These are phyloP conservation scores for Solanum sejunctum DNA, from an alignment of 257 asterid species.

Conservation along the genomic window DNA sequence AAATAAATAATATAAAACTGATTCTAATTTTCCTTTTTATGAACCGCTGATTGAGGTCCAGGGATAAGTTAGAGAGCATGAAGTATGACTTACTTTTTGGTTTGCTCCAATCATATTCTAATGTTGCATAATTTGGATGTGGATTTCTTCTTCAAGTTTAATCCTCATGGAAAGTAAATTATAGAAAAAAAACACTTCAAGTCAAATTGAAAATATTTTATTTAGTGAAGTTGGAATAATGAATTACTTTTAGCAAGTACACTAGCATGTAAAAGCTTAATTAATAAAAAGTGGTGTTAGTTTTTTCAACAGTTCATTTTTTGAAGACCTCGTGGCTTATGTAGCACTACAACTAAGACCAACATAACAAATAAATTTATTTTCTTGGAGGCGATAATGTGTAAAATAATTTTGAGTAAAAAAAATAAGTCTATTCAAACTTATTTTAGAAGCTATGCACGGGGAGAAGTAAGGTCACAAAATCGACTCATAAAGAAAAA, in stretches of 20 bases:
- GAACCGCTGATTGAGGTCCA: neutral
- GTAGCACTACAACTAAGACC: neutral
- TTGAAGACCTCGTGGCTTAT: neutral
- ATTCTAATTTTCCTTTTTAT: too few species aligned
- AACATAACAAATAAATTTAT: neutral
- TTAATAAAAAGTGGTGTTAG: neutral
- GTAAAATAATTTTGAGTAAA: neutral
- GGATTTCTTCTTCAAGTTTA: neutral
- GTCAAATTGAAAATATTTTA: neutral
- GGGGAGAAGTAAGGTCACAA: neutral
- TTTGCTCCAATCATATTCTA: too few species aligned
- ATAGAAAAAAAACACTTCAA: neutral
- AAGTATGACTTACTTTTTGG: too few species aligned
- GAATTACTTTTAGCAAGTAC: neutral
- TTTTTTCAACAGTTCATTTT: neutral
- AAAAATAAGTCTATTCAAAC: neutral
- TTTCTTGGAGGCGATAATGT: neutral
- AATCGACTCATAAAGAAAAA: neutral
- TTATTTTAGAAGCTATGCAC: neutral
- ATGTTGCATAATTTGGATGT: neutral
- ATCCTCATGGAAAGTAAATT: neutral
- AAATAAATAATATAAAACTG: too few species aligned
- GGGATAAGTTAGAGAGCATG: neutral
- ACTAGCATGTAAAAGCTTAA: neutral
- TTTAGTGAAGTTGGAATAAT: neutral